Base-by-base conservation (phyloP, 768 basidiomycete genomes). In the Favolaschia claudopus region DNA sequence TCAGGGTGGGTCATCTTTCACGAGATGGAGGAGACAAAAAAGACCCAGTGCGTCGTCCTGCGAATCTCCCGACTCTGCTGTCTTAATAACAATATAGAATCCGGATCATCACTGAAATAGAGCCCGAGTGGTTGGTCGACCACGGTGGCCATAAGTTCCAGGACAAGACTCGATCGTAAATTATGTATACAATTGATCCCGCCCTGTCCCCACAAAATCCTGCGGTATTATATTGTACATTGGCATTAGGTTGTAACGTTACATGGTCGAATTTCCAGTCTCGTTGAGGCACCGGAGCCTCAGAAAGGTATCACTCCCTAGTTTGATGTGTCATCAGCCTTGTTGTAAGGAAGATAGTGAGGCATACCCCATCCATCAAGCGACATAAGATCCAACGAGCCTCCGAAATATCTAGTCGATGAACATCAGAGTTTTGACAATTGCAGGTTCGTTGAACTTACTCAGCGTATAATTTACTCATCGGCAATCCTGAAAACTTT, bases 21-120 rank as follows among this genome's bases (percentile, higher is more conserved):
- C 67, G 95, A 98, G 71, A 88, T 97, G 78, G 90, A 98, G 67
- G 96, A 99, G 74, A 98, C 97, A 0, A 96, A 94, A 64, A 97
- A 95, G 70, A 89, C 88, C 37, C 96, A 93, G 92, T 93, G 66
- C 67, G 91, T 72, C n/a, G n/a, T 38, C 25, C 33, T 2, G 22
- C 33, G 29, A 13, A n/a, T 33, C 22, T 22, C 7, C n/a, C 5
- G 15, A 8, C 38, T n/a, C 25, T 19, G 31, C 9, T 37, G n/a
- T 45, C 58, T 73, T 49, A 72, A 46, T 25, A 51, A 24, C 14
- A 15, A 36, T 43, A 12, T 58, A 94, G 97, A 70, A 97, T 99
- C 69, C 86, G 92, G 22, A 89, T 98, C 63, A 72, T 98, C 31
- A 97, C 96, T 1, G 94, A 96, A 67, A 93, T 98, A 39, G 95